Conservation (phyloP, 768 basidiomycete species). For the Collybia nuda region DNA sequence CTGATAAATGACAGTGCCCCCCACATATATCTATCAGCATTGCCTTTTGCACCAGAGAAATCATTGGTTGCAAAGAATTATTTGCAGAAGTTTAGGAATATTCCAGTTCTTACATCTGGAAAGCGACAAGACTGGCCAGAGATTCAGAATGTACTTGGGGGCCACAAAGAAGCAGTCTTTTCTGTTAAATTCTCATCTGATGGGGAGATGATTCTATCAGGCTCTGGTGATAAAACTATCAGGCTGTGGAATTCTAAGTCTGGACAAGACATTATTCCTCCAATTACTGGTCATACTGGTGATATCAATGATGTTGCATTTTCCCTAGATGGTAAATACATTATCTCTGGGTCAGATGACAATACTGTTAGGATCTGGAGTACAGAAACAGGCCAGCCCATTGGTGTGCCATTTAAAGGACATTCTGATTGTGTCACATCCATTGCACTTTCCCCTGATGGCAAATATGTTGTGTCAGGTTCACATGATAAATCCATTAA, state of each 20-base stretch:
- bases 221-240: not conserved
- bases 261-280: not conserved
- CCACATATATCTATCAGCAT: not conserved
- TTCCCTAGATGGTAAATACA: not conserved
- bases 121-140: not conserved
- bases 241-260: not conserved
- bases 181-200: not conserved
- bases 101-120: not conserved
- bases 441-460: constrained; percentile 4
- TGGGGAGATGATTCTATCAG: too few species aligned
- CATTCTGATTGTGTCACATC: not conserved
- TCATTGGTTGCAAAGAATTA: not conserved
- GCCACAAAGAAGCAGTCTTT: not conserved
- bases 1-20: not conserved
- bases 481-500: not conserved
- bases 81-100: not conserved
- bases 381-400: not conserved
- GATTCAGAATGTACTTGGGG: not conserved
- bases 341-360: not conserved
- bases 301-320: not conserved
- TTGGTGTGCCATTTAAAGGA: too few species aligned
- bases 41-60: not conserved
- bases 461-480: constrained; percentile 1
- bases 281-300: not conserved
- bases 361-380: not conserved